Evolutionary conservation across 2,329 filamentous ascomycete genomes (phyloP).

Genomic region (Helminthosporium solani): DNA sequence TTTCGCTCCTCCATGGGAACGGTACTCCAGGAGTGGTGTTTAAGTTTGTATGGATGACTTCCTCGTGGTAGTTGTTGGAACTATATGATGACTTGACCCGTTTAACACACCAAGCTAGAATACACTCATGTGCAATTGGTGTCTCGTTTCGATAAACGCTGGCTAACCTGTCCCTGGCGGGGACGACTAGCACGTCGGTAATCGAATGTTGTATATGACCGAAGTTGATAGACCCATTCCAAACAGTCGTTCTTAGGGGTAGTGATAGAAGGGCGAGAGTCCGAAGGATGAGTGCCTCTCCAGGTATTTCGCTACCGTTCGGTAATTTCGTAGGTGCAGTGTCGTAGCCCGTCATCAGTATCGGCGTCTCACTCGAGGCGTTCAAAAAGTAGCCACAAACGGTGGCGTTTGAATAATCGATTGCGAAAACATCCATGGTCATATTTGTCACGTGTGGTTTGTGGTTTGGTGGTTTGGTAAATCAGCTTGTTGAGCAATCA

Average conservation of each 20-base stretch:
- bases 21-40: slow-evolving; percentile 11
- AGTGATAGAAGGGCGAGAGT: not conserved
- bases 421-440: too few species aligned
- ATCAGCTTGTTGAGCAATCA: too few species aligned
- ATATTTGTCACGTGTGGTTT: too few species aligned
- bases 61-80: slow-evolving; percentile 15
- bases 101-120: slow-evolving; percentile 27
- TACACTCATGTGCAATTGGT: slow-evolving; percentile 22
- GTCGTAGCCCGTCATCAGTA: slow-evolving; percentile 23
- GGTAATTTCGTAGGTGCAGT: not conserved
- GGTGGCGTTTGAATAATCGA: slow-evolving; percentile 16
- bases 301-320: not conserved
- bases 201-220: slow-evolving; percentile 15
- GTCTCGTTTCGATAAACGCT: slow-evolving; percentile 11
- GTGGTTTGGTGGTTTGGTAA: too few species aligned
- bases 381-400: slow-evolving; percentile 32
- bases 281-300: not conserved
- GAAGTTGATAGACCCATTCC: slow-evolving; percentile 20
- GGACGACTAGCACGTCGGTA: slow-evolving; percentile 9
- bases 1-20: slow-evolving; percentile 8
- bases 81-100: slow-evolving; percentile 18
- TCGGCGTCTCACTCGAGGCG: slow-evolving; percentile 4
- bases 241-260: not conserved
- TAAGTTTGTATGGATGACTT: slow-evolving; percentile 8
- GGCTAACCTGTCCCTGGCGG: not conserved